A percentile compares a stretch with the other conserved stretches of the same genome.
phyloP scores from a whole-genome alignment of 805 yeast species.

The Saccharomycopsis guyanensis region DNA sequence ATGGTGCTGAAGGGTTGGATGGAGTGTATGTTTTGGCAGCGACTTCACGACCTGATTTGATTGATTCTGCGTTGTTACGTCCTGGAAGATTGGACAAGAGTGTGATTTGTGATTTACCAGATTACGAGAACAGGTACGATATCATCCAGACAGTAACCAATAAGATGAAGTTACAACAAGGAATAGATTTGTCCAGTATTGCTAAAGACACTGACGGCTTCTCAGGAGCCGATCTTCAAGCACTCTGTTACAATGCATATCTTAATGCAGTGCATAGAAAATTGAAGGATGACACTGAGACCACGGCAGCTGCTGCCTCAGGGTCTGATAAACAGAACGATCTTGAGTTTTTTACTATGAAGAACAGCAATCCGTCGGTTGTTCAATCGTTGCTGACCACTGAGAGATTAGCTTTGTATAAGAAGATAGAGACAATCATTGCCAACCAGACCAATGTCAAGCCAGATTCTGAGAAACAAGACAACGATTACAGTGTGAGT shows the following conservation, averaged over 20 bases:
- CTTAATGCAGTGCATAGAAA: conserved; percentile 74
- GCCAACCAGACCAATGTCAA: conserved; percentile 17
- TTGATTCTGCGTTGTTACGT: conserved; percentile 88
- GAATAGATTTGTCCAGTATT: conserved; percentile 43
- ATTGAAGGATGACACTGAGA: conserved; percentile 38
- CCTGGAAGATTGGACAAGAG: conserved; percentile 96
- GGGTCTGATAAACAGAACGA: conserved; percentile 20
- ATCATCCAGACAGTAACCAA: conserved; percentile 52
- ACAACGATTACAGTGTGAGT: conserved; percentile 29
- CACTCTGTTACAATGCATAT: conserved; percentile 85
- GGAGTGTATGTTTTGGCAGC: conserved; percentile 97
- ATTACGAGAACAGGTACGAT: conserved; percentile 58
- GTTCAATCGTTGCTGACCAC: conserved; percentile 29
- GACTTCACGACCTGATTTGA: conserved; percentile 90
- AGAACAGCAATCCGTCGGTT: conserved; percentile 16
- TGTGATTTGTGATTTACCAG: conserved; percentile 84
- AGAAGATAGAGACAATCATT: conserved; percentile 37
- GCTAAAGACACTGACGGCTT: conserved; percentile 64
- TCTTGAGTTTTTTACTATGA: conserved; percentile 35
- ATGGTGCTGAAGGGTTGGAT: conserved; percentile 96
- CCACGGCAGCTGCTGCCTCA: conserved; percentile 23
- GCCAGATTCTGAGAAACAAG: not conserved
- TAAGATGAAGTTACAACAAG: conserved; percentile 48
- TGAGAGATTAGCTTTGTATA: conserved; percentile 34
- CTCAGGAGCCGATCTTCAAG: conserved; percentile 95